Conservation (phyloP, 1,284 basidiomycete genomes). For the Abortiporus biennis region DNA sequence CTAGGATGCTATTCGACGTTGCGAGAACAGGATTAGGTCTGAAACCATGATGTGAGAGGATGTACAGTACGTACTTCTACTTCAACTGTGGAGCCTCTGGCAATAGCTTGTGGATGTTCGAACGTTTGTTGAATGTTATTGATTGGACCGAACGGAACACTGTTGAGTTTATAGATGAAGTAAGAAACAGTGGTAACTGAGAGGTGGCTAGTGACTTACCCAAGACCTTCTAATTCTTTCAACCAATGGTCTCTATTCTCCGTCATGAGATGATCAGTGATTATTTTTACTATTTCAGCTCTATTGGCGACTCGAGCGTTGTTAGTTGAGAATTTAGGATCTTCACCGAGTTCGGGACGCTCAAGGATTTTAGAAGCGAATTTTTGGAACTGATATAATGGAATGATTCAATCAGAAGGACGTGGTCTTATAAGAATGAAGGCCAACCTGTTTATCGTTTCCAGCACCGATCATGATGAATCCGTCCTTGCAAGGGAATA, state of each 20-base stretch:
- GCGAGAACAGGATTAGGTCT: not conserved
- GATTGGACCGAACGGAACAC: slow-evolving; percentile 88
- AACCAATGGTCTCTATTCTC: slow-evolving; percentile 71
- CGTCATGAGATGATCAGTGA: slow-evolving; percentile 57
- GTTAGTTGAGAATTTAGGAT: slow-evolving; percentile 71
- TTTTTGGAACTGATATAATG: slow-evolving; percentile 69
- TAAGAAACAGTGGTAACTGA: not conserved
- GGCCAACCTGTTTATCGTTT: slow-evolving; percentile 77
- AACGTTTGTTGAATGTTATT: slow-evolving; percentile 91
- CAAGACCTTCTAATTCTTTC: slow-evolving; percentile 63
- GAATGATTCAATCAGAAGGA: not conserved
- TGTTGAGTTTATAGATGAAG: slow-evolving; percentile 21
- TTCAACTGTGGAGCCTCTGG: slow-evolving; percentile 54
- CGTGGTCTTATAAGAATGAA: slow-evolving; percentile 6
- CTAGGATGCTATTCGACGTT: slow-evolving; percentile 23
- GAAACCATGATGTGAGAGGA: not conserved
- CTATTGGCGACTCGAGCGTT: slow-evolving; percentile 74
- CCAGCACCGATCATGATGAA: slow-evolving; percentile 93
- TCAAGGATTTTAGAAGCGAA: slow-evolving; percentile 58
- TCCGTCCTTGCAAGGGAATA: slow-evolving; percentile 85
- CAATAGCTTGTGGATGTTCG: slow-evolving; percentile 82
- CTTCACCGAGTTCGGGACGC: slow-evolving; percentile 47
- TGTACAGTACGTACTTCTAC: slow-evolving; percentile 44
- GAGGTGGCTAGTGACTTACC: slow-evolving; percentile 45
- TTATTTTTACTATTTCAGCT: slow-evolving; percentile 63